These are phyloP conservation scores for Trichoderma breve DNA, from an alignment of 2,329 filamentous ascomycete genomes.

Conservation along the genomic window DNA sequence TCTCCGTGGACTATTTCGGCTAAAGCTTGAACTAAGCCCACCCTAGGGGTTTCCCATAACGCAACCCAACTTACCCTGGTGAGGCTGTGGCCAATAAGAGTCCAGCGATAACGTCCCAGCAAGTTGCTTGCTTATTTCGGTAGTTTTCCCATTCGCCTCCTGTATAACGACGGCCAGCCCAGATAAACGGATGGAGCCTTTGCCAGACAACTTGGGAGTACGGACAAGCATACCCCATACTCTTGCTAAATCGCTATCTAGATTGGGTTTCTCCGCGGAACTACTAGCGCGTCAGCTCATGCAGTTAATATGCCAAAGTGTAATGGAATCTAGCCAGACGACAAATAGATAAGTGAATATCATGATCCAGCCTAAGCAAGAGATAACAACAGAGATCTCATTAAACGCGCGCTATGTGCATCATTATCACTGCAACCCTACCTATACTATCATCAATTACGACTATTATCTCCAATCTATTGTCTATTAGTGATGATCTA, in stretches of 20 bases:
- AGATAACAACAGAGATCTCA: neutral
- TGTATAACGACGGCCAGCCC: neutral
- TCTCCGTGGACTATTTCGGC: neutral
- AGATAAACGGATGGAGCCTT: neutral
- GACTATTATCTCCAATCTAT: neutral
- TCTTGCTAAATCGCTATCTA: slow-evolving; percentile 3
- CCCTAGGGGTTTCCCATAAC: neutral
- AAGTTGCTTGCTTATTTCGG: neutral
- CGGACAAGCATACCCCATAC: neutral
- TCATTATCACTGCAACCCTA: neutral
- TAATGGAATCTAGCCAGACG: neutral
- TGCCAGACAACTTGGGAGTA: neutral
- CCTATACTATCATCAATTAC: neutral
- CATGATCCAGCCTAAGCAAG: neutral
- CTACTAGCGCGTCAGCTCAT: neutral
- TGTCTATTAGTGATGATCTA: neutral
- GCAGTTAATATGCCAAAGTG: neutral
- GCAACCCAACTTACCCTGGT: neutral
- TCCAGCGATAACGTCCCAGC: slow-evolving; percentile 1
- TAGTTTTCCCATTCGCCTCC: neutral
- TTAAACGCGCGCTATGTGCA: neutral
- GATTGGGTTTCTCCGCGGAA: slow-evolving; percentile 10
- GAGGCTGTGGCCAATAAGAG: neutral
- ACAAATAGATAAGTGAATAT: neutral
- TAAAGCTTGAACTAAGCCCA: neutral